Percentiles rank a stretch among this genome's conserved stretches.
phyloP scores from a whole-genome alignment of 208 protist genomes.

The Leishmania amazonensis region DNA sequence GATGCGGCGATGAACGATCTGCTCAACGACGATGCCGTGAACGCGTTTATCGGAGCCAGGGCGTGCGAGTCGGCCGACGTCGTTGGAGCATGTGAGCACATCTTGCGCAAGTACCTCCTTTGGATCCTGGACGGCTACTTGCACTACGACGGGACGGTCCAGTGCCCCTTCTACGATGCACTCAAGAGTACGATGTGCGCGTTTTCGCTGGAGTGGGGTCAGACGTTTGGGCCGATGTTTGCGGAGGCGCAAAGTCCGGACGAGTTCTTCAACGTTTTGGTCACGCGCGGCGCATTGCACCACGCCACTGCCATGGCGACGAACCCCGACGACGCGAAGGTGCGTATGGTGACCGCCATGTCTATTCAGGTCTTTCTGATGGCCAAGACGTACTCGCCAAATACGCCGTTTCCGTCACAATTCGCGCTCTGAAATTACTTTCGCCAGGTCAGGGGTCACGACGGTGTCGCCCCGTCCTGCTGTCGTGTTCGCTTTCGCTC shows the following conservation, averaged over 20 bases:
- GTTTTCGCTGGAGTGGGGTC: slow-evolving; percentile 24
- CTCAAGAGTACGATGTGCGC: slow-evolving; percentile 18
- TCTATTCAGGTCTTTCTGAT: slow-evolving; percentile 3
- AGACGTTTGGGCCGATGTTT: neutral
- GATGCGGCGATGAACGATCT: slow-evolving; percentile 13
- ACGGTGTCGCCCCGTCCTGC: neutral
- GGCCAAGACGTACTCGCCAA: neutral
- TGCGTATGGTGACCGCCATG: neutral
- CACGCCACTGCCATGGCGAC: no score
- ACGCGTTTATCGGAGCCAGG: slow-evolving; percentile 17
- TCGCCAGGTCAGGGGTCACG: neutral
- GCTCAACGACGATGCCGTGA: slow-evolving; percentile 13
- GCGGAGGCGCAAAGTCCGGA: neutral
- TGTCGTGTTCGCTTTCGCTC: neutral
- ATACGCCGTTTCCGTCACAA: neutral
- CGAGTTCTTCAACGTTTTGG: neutral
- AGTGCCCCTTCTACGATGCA: slow-evolving; percentile 26
- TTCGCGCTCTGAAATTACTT: neutral
- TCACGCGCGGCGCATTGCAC: neutral
- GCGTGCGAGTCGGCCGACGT: slow-evolving; percentile 13
- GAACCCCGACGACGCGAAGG: neutral
- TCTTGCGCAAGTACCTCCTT: slow-evolving; percentile 19
- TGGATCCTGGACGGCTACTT: slow-evolving; percentile 26
- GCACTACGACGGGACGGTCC: slow-evolving; percentile 24
- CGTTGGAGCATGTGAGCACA: neutral